phyloP scores from a whole-genome alignment of 176 grass and related monocot species.

The Aegilops longissima region DNA sequence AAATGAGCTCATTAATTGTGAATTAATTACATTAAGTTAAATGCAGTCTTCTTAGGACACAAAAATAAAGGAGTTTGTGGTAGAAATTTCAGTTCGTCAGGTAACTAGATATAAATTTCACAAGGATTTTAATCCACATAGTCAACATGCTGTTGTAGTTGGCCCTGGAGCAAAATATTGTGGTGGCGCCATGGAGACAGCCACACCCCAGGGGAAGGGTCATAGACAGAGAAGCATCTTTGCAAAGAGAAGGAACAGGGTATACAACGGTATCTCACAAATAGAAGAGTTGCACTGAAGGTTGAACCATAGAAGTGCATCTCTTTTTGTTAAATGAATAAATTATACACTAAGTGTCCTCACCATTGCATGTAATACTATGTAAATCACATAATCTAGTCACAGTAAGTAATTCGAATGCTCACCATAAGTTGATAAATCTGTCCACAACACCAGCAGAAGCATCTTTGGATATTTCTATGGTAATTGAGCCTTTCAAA shows the following conservation, averaged over 20 bases:
- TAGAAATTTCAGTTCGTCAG: not conserved
- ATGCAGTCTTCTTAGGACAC: not conserved
- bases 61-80: not conserved
- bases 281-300: not conserved
- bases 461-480: conserved; percentile 88
- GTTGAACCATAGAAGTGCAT: not conserved
- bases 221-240: not conserved
- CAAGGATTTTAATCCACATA: conserved; percentile 5
- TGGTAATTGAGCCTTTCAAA: conserved; percentile 70
- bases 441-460: conserved; percentile 70
- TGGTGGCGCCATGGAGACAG: not conserved
- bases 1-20: conserved; percentile 1
- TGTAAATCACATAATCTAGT: conserved; percentile 21
- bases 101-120: not conserved
- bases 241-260: not conserved
- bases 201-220: not conserved
- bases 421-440: conserved; percentile 87
- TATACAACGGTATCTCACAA: not conserved
- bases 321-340: not conserved
- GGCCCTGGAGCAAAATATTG: not conserved
- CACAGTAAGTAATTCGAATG: not conserved
- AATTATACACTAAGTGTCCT: not conserved
- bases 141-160: conserved; percentile 1
- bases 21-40: not conserved
- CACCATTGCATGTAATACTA: conserved; percentile 8